Base-by-base conservation (phyloP, 1,284 basidiomycete species). In the Naganishia sp. region DNA sequence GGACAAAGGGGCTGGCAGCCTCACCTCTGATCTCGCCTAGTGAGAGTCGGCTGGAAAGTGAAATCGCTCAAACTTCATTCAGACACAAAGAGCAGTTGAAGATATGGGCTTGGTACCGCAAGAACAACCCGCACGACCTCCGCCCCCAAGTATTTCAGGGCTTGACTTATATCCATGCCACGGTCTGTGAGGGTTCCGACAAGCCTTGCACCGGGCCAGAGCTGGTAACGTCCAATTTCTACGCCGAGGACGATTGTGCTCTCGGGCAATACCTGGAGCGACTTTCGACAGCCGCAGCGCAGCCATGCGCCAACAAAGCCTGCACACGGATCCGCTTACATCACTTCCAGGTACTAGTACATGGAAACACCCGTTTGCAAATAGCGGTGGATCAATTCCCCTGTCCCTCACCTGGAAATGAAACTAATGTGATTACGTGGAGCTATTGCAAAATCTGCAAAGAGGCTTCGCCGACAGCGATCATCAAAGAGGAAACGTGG, bases 101-200 rank as follows among this genome's bases (percentile, higher is more conserved):
- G 55, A 85, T 93, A 21, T 97, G 94, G 92, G 88, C 92, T 74
- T 94, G 90, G 88, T 95, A 95, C 74, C 80, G 90, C 15, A 85
- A 88, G 57, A 88, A 90, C 78, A 89, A 92, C 77, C 77, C 82
- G 6, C 90, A 92, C 73, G 88, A 90, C 71, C 88, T 96, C 71
- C 85, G 90, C 49, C 90, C 95, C 36, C 92, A 94, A 76, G 90
- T 94, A 76, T 97, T 95, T 75, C 95, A 98, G 75, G 87, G 88
- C 72, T 89, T 98, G 77, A 74, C 77, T n/a, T 80, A 78, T 64
- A 70, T 78, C 9, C 75, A 73, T 57, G 75, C 77, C 1, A 68
- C 76, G 11, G 75, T 76, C 16, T 75, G 75, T 46, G 78, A 80
- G 63, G 77, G 79, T 2, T 75, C 77, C 2, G 78, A 79, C 49